Conservation (phyloP, 2,329 filamentous ascomycete genomes). For the Colletotrichum lentis region DNA sequence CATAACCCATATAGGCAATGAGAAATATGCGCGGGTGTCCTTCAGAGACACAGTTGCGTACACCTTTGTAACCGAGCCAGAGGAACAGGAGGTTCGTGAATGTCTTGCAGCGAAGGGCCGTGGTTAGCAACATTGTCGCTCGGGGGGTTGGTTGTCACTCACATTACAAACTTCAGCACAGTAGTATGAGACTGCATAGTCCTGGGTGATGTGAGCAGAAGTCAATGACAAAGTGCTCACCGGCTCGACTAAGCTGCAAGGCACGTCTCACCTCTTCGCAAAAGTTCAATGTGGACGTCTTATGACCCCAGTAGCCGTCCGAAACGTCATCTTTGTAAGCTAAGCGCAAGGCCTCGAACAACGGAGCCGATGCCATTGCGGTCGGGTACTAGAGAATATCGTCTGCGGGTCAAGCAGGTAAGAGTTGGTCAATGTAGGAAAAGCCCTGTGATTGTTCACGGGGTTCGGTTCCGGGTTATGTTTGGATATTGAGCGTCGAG, state of each 20-base stretch:
- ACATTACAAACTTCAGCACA: constrained; percentile 78
- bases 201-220: constrained; percentile 44
- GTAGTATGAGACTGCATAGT: constrained; percentile 77
- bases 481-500: neutral
- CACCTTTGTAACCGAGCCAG: constrained; percentile 77
- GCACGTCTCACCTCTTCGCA: constrained; percentile 74
- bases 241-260: neutral
- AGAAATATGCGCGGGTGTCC: constrained; percentile 79
- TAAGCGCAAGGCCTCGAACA: constrained; percentile 28
- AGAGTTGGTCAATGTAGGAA: neutral
- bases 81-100: constrained; percentile 85
- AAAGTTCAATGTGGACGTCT: constrained; percentile 79
- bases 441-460: neutral
- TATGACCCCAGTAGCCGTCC: constrained; percentile 71
- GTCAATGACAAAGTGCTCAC: neutral
- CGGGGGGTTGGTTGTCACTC: constrained; percentile 20
- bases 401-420: neutral
- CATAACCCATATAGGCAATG: constrained; percentile 65
- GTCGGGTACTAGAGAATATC: neutral
- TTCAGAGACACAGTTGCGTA: constrained; percentile 75
- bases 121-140: neutral
- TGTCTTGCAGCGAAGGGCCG: constrained; percentile 58
- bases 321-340: constrained; percentile 32
- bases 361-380: constrained; percentile 23
- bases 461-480: neutral